Base-by-base conservation (phyloP, 805 yeast genomes). In the Teunomyces cretensis region DNA sequence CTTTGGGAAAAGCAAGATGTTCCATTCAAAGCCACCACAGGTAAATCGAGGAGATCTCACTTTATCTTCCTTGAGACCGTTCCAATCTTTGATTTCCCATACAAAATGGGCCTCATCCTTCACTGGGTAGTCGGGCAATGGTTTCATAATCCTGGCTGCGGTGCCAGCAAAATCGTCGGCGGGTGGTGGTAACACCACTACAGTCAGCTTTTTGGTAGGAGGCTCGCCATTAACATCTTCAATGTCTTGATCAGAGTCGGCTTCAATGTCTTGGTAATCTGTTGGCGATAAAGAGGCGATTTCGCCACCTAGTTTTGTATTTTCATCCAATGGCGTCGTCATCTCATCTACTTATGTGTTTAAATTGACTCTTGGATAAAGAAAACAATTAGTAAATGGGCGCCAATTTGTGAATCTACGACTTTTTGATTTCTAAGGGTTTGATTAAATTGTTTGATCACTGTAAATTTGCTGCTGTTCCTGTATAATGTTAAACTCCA, bases 1-100 rank as follows among this genome's bases (percentile, higher is more conserved):
- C 40, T 76, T 77, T 0, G 96, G 96, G 60, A 90, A 88, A 30
- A 92, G 61, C 33, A 92, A 68, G 2, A 90, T 60, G 53, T 82
- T 81, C 84, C 88, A 87, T 32, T 79, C 79, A 55, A 64, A 80
- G 1, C 76, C 83, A 1, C 89, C 92, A 49, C 83, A 75, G 41
- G 62, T 65, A 51, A 81, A 83, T 14, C 62, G 58, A 0, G 75
- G 74, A 8, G 74, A 66, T 42, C 69, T 80, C 73, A 45, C 82
- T 48, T 71, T 70, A 28, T 72, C 73, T 9, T 66, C 72, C 33
- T 60, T 58, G 40, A 76, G 56, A 5, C 56, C 53, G 16, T 64
- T 54, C 84, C 84, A 80, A 46, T 73, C 69, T 6, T 64, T 62
- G 39, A 80, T 76, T 39, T 72, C 70, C 84, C 84, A 80, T 15